These are phyloP conservation scores for Penicillium lividum DNA, from an alignment of 495 filamentous ascomycete genomes.

Conservation along the genomic window DNA sequence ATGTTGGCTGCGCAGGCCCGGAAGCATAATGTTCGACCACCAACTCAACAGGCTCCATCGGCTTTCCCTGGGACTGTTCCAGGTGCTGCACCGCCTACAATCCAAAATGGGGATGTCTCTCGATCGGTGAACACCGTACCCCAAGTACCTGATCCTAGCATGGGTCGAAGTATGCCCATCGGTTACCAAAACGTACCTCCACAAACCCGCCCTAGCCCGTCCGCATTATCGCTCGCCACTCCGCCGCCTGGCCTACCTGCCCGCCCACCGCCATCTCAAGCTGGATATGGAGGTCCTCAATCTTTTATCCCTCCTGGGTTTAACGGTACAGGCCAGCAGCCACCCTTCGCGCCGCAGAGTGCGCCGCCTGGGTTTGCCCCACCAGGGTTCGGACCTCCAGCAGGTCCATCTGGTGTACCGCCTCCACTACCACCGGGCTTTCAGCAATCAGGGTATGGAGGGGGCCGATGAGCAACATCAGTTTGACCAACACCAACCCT, in stretches of 20 bases:
- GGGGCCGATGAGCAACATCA: constrained; percentile 36
- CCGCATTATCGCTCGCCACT: constrained; percentile 52
- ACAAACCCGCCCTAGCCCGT: constrained; percentile 41
- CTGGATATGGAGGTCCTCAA: constrained; percentile 74
- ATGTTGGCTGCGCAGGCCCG: constrained; percentile 90
- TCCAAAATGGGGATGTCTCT: constrained; percentile 55
- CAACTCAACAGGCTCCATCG: constrained; percentile 57
- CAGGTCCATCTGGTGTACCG: constrained; percentile 35
- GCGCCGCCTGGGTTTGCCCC: constrained; percentile 58
- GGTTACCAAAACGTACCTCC: constrained; percentile 42
- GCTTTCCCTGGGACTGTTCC: constrained; percentile 38
- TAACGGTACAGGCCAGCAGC: constrained; percentile 45
- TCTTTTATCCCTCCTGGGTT: constrained; percentile 62
- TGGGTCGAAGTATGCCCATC: constrained; percentile 38
- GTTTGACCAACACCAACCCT: not conserved
- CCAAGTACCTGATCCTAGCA: constrained; percentile 31
- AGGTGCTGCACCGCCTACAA: constrained; percentile 46
- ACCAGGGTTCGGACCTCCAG: constrained; percentile 50
- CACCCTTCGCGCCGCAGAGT: constrained; percentile 39
- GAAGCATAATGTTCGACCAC: constrained; percentile 85
- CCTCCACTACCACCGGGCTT: constrained; percentile 52
- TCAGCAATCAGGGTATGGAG: constrained; percentile 50
- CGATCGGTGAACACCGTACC: constrained; percentile 42
- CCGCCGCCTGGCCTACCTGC: constrained; percentile 78
- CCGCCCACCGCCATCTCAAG: constrained; percentile 75